phyloP scores from a whole-genome alignment of 2,329 filamentous ascomycete species.

The Dactylellina haptotyla region DNA sequence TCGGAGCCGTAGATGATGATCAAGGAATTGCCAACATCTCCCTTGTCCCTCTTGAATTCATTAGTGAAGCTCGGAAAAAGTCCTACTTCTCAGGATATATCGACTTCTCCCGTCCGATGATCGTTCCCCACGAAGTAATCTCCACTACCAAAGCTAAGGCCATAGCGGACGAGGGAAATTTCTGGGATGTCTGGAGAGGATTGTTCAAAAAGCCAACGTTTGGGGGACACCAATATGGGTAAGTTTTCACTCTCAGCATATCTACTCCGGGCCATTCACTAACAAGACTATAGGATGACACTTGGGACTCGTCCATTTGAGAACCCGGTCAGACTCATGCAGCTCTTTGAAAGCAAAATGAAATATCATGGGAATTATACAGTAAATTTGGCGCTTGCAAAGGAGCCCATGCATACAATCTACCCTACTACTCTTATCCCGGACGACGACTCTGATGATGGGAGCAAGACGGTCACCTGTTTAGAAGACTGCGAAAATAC shows the following conservation, averaged over 20 bases:
- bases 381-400: conserved; percentile 16
- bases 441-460: conserved; percentile 3
- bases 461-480: neutral
- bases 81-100: conserved; percentile 36
- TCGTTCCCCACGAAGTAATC: conserved; percentile 21
- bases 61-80: conserved; percentile 19
- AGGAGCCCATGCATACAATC: neutral
- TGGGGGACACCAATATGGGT: conserved; percentile 46
- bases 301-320: conserved; percentile 24
- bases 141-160: neutral
- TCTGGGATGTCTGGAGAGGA: conserved; percentile 37
- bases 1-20: conserved; percentile 27
- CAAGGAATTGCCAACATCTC: conserved; percentile 18
- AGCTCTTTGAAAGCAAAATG: conserved; percentile 27
- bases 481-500: neutral
- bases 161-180: conserved; percentile 12
- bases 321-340: conserved; percentile 29
- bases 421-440: neutral
- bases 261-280: neutral
- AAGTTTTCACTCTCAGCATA: neutral
- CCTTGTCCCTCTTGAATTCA: neutral
- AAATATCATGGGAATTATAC: conserved; percentile 15
- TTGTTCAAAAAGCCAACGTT: conserved; percentile 31
- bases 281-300: conserved; percentile 27
- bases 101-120: conserved; percentile 40